Evolutionary conservation across 2,329 filamentous ascomycete species (phyloP), one percentile per base, ranked within the genome.

Genomic region (Cladosporium sp.): DNA sequence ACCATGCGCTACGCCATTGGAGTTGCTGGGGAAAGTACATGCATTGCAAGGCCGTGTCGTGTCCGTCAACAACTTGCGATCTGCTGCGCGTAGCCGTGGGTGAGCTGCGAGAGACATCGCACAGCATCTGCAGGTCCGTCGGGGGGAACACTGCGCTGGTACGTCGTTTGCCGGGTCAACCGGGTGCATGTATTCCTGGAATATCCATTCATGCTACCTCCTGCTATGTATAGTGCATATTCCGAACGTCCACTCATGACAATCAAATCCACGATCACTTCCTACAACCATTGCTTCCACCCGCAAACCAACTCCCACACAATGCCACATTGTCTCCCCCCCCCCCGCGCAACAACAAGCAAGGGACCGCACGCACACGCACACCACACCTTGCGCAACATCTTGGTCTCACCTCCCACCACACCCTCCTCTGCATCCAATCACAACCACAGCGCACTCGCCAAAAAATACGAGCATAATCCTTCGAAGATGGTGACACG

Each of bases 121-220:
- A 64, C 61, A 57, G 38, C 61, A 64, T 64, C 57, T 64, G 61
- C 61, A 64, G 61, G 61, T 57, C 61, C 61, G 21, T 57, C 61
- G 61, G 61, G 24, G 51, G 61, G 30, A 18, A 36, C 59, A 52
- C 30, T 32, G 44, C 30, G 21, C 41, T 47, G 59, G 59, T 34
- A 62, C 30, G 14, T 21, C n/a, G 11, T 26, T 51, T 34, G 59
- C 59, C 59, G 47, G 59, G 30, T 24, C 44, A 54, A 62, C 59
- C 59, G 47, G 47, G 18, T 58, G 32, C 55, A 28, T 36, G 55
- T 34, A 24, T 26, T 58, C 10, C n/a, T 30, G 52, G 30, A n/a
- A 30, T 30, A 30, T n/a, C 15, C 15, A 34, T 55, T 7, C 18
- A 30, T 21, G 28, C 51, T 34, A 14, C 52, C 21, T 8, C n/a